These are phyloP conservation scores for Tetramitus jugosus DNA, from an alignment of 208 protist genomes.

Conservation along the genomic window DNA sequence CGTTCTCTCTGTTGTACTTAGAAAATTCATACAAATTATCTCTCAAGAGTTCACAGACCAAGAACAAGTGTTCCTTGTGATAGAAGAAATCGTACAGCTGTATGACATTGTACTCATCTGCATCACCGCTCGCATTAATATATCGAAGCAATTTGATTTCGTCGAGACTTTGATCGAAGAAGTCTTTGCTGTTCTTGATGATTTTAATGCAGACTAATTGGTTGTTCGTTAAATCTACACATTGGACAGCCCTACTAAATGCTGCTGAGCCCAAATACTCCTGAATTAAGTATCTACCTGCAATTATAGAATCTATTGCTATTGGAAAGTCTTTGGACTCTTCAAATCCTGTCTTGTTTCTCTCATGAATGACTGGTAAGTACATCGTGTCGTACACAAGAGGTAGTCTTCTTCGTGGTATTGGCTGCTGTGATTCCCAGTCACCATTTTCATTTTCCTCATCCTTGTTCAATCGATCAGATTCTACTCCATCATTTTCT, in stretches of 20 bases:
- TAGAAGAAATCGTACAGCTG: slow-evolving; percentile 87
- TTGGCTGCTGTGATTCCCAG: no score
- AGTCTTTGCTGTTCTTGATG: slow-evolving; percentile 94
- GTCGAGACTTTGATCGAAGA: slow-evolving; percentile 92
- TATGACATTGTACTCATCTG: slow-evolving; percentile 73
- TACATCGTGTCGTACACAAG: slow-evolving; percentile 70
- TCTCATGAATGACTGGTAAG: slow-evolving; percentile 75
- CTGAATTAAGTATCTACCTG: slow-evolving; percentile 82
- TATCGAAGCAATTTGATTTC: slow-evolving; percentile 88
- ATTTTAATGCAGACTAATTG: slow-evolving; percentile 87
- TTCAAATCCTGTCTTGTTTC: slow-evolving; percentile 80
- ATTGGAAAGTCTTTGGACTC: slow-evolving; percentile 81
- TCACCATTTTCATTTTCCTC: no score
- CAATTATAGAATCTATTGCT: slow-evolving; percentile 65
- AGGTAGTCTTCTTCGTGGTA: slow-evolving; percentile 21
- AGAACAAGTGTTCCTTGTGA: slow-evolving; percentile 91
- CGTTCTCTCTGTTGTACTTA: slow-evolving; percentile 80
- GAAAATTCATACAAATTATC: slow-evolving; percentile 92
- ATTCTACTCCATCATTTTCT: no score
- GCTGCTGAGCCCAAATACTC: slow-evolving; percentile 84
- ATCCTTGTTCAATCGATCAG: no score
- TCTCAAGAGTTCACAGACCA: slow-evolving; percentile 86
- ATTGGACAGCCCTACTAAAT: slow-evolving; percentile 82
- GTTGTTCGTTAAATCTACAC: slow-evolving; percentile 76
- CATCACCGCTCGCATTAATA: slow-evolving; percentile 75